Conservation (phyloP, 2,329 filamentous ascomycete genomes). For the Monilinia polystroma region DNA sequence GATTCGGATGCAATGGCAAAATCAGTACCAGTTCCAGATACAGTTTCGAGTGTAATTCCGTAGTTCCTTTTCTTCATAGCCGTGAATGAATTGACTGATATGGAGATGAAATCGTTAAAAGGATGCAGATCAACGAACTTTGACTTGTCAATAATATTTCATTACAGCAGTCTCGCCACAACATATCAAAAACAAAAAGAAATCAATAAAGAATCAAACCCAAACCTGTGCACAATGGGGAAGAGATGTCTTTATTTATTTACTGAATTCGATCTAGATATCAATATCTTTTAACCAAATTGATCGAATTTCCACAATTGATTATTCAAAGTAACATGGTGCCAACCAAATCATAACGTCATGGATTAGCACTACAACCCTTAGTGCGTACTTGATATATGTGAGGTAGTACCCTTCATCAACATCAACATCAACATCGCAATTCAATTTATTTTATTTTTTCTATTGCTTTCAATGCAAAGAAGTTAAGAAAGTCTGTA, state of each 20-base stretch:
- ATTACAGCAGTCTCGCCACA: too few species aligned
- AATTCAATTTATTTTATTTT: not conserved
- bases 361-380: not conserved
- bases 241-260: not conserved
- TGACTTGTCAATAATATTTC: not conserved
- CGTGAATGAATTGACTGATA: not conserved
- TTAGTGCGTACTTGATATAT: constrained; percentile 2
- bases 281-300: not conserved
- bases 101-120: not conserved
- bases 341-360: constrained; percentile 11
- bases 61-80: not conserved
- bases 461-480: not conserved
- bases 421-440: not conserved
- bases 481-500: not conserved
- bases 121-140: not conserved
- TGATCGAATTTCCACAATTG: not conserved
- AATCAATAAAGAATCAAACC: not conserved
- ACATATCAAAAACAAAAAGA: not conserved
- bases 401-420: not conserved
- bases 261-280: not conserved
- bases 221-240: not conserved
- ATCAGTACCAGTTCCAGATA: not conserved
- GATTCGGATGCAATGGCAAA: not conserved
- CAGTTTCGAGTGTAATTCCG: too few species aligned
- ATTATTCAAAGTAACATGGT: not conserved